Conservation (phyloP, 2,329 filamentous ascomycete genomes). For the Hymenoscyphus infarciens region DNA sequence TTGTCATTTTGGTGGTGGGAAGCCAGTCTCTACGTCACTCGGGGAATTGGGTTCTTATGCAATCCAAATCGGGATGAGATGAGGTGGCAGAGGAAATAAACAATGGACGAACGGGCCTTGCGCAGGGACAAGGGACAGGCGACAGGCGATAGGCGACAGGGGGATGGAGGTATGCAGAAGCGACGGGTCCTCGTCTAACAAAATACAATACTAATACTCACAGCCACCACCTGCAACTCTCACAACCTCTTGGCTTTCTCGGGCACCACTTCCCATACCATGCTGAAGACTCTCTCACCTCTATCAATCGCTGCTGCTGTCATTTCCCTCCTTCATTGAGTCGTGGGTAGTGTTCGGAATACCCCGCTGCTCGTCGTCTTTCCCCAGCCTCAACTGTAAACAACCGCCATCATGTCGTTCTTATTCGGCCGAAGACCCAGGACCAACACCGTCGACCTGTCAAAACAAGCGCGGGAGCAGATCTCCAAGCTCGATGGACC, state of each 20-base stretch:
- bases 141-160: too few species aligned
- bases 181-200: neutral
- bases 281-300: neutral
- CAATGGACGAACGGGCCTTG: neutral
- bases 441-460: conserved; percentile 56
- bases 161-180: too few species aligned
- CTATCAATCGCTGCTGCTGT: neutral
- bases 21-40: neutral
- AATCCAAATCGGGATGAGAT: neutral
- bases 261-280: neutral
- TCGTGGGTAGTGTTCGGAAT: neutral
- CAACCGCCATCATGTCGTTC: conserved; percentile 57
- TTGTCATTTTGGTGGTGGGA: neutral
- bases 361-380: conserved; percentile 2
- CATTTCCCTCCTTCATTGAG: neutral
- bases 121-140: neutral
- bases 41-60: neutral
- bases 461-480: conserved; percentile 55
- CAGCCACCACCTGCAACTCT: neutral
- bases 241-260: neutral
- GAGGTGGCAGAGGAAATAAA: neutral
- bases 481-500: conserved; percentile 58
- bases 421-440: conserved; percentile 60
- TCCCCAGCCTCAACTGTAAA: conserved; percentile 9
- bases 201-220: neutral